Base-by-base conservation (phyloP, 2,329 filamentous ascomycete species). In the Cryoendolithus antarcticus region DNA sequence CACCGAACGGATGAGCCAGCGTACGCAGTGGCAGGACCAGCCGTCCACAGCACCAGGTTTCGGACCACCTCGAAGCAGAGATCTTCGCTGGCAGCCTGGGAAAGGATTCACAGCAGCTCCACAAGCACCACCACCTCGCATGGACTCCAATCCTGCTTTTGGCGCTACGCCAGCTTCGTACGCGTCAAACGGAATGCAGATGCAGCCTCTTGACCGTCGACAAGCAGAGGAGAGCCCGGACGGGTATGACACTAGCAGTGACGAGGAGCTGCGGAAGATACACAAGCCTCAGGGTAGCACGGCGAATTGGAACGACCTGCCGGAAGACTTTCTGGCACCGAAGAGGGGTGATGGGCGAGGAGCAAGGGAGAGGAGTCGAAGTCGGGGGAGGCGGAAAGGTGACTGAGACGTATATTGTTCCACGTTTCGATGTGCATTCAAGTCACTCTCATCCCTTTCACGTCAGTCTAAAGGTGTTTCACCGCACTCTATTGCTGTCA, bases 221-320 rank as follows among this genome's bases (percentile, higher is more conserved):
- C 52, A 49, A 35, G 30, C 56, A 12, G 39, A 35, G 4, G 38
- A 44, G 5, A 43, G 47, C 8, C 39, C 34, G 29, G 38, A 47
- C 19, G 46, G 48, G 31, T 52, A 51, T 15, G 48, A 50, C 21
- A 50, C 43, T 8, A 51, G 45, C 28, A 60, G 59, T 30, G 62
- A 64, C n/a, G 59, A 59, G 32, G 56, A 58, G 54, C 54, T 13
- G 32, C 38, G 11, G 19, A 41, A 40, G 40, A 19, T 47, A 19
- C 15, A 19, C 15, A 19, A 19, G 15, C 15, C 15, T 19, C 15
- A 19, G 15, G 15, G 15, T 19, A 19, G 15, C 35, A 64, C 58
- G 8, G 54, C 52, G 33, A 62, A 66, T 39, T 69, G 66, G 66
- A 70, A 70, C 39, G 66, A 70, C 42, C 53, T 70, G 4, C 66